Conservation (phyloP, 306 rosid species). For the Pyrus betulifolia region DNA sequence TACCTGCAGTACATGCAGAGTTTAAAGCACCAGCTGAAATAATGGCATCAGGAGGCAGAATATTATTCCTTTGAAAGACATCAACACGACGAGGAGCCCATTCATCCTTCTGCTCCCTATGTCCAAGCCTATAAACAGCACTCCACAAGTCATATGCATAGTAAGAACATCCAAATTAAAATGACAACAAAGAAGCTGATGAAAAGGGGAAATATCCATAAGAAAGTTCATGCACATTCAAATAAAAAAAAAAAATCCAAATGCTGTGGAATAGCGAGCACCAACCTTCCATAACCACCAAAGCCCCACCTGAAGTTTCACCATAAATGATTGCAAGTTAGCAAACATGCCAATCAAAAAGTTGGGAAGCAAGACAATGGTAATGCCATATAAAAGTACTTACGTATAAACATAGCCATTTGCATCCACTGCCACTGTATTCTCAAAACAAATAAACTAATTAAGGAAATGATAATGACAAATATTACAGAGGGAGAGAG, state of each 20-base stretch:
- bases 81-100: constrained; percentile 90
- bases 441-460: constrained; percentile 21
- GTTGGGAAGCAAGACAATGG: background rate
- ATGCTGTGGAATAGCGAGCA: constrained; percentile 3
- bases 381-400: constrained; percentile 25
- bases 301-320: constrained; percentile 79
- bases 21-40: constrained; percentile 85
- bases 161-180: background rate
- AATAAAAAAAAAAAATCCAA: background rate
- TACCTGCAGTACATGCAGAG: constrained; percentile 96
- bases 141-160: background rate
- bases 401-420: constrained; percentile 89
- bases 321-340: constrained; percentile 8
- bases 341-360: constrained; percentile 5
- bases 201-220: background rate
- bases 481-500: background rate
- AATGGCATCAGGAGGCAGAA: constrained; percentile 71
- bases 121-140: constrained; percentile 70
- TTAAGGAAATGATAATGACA: background rate
- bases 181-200: background rate
- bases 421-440: constrained; percentile 84
- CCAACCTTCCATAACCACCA: constrained; percentile 98
- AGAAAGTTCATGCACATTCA: background rate
- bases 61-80: constrained; percentile 59
- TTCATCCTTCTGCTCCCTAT: constrained; percentile 99